Evolutionary conservation across 805 yeast genomes (phyloP), one percentile per base, ranked within the genome.

Genomic region (Pichia eremophila): DNA sequence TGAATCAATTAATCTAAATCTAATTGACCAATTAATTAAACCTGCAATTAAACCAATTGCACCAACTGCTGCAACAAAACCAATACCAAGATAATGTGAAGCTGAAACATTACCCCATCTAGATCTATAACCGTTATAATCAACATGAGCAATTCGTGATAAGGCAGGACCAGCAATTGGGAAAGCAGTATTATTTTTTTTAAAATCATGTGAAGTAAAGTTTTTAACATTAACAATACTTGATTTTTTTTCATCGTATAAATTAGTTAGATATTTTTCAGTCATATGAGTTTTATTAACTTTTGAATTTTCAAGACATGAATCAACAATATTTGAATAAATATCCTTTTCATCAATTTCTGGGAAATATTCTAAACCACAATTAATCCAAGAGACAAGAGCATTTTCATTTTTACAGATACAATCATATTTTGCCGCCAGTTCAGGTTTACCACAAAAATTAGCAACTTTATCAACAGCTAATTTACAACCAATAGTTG

Each of bases 41-140:
- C 70, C 69, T 4, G 75, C 68, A 25, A 71, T 29, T 0, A 77
- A 39, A 46, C 75, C 54, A 39, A 79, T 61, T 1, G 66, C 44
- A 5, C 65, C 73, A 80, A 81, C 77, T 52, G 72, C 76, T 0
- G 74, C 73, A 22, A 79, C 47, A 36, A 71, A 52, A 2, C 70
- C 78, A 14, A 70, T 63, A 39, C 77, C 83, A 56, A 72, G 62
- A 49, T 62, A 67, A 29, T 75, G 67, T 3, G 81, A 73, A 22
- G 63, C 63, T 46, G 68, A 69, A 8, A 59, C 42, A 49, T 70
- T 72, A 15, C 60, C 57, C 43, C 50, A 69, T 57, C 74, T 64
- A 35, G 52, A 47, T 22, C 53, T 50, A 39, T 55, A 52, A 10
- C 69, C 57, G 2, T 35, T 25, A 49, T 56, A 64, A 17, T 59